These are phyloP conservation scores for Colletotrichum kahawae DNA, from an alignment of 2,329 filamentous ascomycete species.

Conservation along the genomic window DNA sequence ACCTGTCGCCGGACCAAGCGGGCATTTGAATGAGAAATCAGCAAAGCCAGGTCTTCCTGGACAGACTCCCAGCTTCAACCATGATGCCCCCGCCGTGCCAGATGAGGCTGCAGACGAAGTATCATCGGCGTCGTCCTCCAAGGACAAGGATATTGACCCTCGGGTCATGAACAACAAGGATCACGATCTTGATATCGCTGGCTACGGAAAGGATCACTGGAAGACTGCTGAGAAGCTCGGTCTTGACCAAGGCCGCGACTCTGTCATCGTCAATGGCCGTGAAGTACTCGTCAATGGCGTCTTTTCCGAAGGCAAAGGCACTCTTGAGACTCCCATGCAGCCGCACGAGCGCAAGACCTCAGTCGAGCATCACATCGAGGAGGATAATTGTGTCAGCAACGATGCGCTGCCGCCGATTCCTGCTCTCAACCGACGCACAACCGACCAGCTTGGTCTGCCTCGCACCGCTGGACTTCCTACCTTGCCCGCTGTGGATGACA, in stretches of 20 bases:
- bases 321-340: constrained; percentile 56
- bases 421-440: constrained; percentile 62
- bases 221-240: constrained; percentile 66
- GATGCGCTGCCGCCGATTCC: constrained; percentile 64
- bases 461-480: constrained; percentile 73
- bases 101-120: constrained; percentile 46
- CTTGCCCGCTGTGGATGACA: constrained; percentile 75
- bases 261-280: constrained; percentile 67
- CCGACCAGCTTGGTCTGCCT: constrained; percentile 70
- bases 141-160: constrained; percentile 37
- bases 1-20: constrained; percentile 4
- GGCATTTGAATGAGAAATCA: not conserved
- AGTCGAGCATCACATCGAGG: constrained; percentile 19
- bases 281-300: constrained; percentile 75
- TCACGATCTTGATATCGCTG: constrained; percentile 78
- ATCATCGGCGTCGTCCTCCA: constrained; percentile 23
- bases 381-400: constrained; percentile 37
- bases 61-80: constrained; percentile 69
- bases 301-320: constrained; percentile 68
- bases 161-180: constrained; percentile 62
- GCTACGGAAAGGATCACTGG: constrained; percentile 79
- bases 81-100: constrained; percentile 67
- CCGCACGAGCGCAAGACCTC: constrained; percentile 37
- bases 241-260: constrained; percentile 70
- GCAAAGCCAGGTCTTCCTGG: not conserved